Evolutionary conservation across 2,329 filamentous ascomycete species (phyloP).

Genomic region (Colletotrichum sublineola): DNA sequence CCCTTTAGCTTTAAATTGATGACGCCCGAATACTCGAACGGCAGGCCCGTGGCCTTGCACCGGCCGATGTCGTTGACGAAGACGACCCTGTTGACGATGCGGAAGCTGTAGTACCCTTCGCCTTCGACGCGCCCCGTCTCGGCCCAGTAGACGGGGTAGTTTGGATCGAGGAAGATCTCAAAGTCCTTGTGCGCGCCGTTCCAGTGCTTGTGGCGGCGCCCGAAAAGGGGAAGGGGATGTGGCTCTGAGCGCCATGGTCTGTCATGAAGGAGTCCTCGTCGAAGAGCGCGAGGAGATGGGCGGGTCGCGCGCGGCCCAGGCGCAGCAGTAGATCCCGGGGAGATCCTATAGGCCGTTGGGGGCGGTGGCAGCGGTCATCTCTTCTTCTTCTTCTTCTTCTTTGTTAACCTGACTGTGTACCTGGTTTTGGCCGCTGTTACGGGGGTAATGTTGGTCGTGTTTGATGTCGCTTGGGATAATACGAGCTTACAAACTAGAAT

Average conservation of each 20-base stretch:
- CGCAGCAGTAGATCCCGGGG: no score
- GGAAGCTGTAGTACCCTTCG: constrained; percentile 34
- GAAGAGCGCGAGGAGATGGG: constrained; percentile 32
- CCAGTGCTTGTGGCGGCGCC: constrained; percentile 36
- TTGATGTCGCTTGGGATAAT: no score
- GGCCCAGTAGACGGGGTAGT: constrained; percentile 34
- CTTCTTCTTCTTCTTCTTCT: no score
- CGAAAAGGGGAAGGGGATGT: constrained; percentile 29
- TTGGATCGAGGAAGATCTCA: constrained; percentile 26
- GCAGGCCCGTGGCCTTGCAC: constrained; percentile 28
- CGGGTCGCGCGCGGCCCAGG: no score
- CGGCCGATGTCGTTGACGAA: constrained; percentile 33
- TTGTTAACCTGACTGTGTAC: no score
- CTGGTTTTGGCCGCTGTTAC: no score
- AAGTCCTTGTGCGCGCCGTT: constrained; percentile 33
- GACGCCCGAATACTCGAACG: constrained; percentile 28
- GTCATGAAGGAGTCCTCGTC: constrained; percentile 29
- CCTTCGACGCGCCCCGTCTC: constrained; percentile 18
- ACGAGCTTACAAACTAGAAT: no score
- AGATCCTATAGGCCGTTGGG: no score
- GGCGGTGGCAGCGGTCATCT: no score
- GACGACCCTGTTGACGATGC: constrained; percentile 33
- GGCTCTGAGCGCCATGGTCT: constrained; percentile 34
- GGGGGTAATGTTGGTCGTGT: no score
- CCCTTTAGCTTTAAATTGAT: constrained; percentile 26